Percentiles rank a stretch among this genome's conserved stretches.
phyloP scores from a whole-genome alignment of 805 yeast species.

The Dipodascus albidus region DNA sequence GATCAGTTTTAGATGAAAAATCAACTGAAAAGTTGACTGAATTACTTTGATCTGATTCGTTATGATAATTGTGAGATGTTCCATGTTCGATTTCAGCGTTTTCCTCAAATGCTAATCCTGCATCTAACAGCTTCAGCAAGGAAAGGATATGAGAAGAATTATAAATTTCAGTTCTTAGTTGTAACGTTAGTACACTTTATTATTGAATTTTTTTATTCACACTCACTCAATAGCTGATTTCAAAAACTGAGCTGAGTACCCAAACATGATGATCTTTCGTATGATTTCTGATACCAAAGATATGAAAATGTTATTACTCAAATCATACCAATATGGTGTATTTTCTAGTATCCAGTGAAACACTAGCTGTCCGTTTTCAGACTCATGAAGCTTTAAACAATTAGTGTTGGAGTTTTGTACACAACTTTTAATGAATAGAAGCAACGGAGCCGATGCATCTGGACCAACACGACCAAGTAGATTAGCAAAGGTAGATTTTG shows the following conservation, averaged over 20 bases:
- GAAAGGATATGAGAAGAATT: slow-evolving; percentile 7
- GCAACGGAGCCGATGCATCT: background rate
- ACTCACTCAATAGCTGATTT: background rate
- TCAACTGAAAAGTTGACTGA: too few relatives aligned
- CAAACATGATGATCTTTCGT: slow-evolving; percentile 1
- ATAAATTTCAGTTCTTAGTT: background rate
- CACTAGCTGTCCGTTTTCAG: slow-evolving; percentile 3
- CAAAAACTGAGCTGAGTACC: background rate
- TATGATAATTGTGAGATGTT: background rate
- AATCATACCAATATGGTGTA: slow-evolving; percentile 8
- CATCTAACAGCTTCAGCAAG: slow-evolving; percentile 12
- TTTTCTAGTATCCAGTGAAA: slow-evolving; percentile 3
- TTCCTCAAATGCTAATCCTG: slow-evolving; percentile 5
- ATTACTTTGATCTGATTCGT: too few relatives aligned
- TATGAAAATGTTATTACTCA: slow-evolving; percentile 2
- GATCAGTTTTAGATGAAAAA: background rate
- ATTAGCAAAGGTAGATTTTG: background rate
- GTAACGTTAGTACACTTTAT: background rate
- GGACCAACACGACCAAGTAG: background rate
- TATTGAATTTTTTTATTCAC: too few relatives aligned
- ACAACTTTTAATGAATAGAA: background rate
- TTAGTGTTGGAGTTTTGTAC: background rate
- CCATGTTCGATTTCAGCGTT: background rate
- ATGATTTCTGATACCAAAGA: background rate
- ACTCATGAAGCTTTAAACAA: background rate